Evolutionary conservation across 371 early-diverging fungal genomes (phyloP).

Genomic region (Mucor lusitanicus): DNA sequence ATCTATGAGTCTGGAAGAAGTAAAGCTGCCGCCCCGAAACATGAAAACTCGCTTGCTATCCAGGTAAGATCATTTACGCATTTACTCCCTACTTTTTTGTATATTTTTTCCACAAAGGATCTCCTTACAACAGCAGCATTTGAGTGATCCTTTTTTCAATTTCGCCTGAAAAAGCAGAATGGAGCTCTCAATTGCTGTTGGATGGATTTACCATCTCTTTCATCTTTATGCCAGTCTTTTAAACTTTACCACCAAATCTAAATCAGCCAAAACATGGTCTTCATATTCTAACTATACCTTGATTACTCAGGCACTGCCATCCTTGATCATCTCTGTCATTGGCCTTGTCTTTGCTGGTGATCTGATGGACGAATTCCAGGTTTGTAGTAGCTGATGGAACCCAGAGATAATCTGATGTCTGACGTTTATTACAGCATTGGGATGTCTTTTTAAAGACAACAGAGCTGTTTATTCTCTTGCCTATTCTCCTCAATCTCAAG

Average conservation of each 20-base stretch:
- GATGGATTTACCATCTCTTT: not conserved
- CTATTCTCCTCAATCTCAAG: constrained; percentile 81
- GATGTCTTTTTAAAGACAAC: constrained; percentile 66
- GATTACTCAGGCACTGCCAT: constrained; percentile 65
- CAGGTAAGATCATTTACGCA: constrained; percentile 11
- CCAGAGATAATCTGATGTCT: not conserved
- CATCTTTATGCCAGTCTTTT: not conserved
- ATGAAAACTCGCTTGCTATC: constrained; percentile 17
- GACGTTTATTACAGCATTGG: constrained; percentile 51
- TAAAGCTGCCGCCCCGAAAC: not conserved
- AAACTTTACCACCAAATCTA: not conserved
- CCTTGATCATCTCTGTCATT: constrained; percentile 69
- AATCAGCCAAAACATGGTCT: not conserved
- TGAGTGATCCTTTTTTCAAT: not conserved
- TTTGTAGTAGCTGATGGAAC: constrained; percentile 21
- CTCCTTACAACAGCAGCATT: not conserved
- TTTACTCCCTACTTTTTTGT: not conserved
- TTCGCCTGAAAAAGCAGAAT: not conserved
- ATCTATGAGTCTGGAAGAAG: constrained; percentile 6
- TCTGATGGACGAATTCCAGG: constrained; percentile 68
- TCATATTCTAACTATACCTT: not conserved
- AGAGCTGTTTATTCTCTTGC: constrained; percentile 83
- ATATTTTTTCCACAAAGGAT: not conserved
- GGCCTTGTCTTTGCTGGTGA: constrained; percentile 76
- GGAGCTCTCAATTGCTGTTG: not conserved